phyloP scores from a whole-genome alignment of 768 basidiomycete species.

The Mycena olivaceomarginata region DNA sequence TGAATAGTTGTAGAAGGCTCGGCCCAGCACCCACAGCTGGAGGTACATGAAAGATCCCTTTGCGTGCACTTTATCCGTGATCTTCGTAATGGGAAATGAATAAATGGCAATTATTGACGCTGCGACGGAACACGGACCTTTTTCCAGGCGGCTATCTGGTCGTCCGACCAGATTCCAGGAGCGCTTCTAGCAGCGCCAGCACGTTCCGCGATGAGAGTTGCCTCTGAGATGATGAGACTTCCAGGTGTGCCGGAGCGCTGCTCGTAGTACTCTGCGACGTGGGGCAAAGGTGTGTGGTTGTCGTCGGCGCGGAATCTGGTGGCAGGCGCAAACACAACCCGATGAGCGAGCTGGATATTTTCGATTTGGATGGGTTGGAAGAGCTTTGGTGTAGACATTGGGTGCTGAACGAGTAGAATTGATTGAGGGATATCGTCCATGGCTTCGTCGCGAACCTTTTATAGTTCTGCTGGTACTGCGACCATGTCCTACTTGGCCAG shows the following conservation, averaged over 20 bases:
- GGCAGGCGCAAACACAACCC: neutral
- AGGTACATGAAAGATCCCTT: conserved; percentile 59
- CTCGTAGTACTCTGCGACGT: conserved; percentile 48
- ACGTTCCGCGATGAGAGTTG: conserved; percentile 54
- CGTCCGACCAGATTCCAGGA: conserved; percentile 64
- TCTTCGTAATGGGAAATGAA: conserved; percentile 10
- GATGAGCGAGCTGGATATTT: neutral
- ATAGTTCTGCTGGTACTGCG: no score
- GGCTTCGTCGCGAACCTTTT: no score
- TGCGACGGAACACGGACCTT: conserved; percentile 47
- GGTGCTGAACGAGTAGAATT: neutral
- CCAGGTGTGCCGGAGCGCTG: conserved; percentile 52
- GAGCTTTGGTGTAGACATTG: conserved; percentile 3
- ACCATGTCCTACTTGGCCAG: no score
- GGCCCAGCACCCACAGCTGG: conserved; percentile 71
- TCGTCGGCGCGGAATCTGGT: conserved; percentile 1
- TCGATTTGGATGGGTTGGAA: conserved; percentile 1
- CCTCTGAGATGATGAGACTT: conserved; percentile 62
- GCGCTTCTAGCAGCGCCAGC: conserved; percentile 57
- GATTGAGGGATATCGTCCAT: no score
- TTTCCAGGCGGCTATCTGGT: conserved; percentile 70
- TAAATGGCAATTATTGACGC: neutral
- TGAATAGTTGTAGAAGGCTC: conserved; percentile 47
- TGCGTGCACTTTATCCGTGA: conserved; percentile 43
- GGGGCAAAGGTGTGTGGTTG: neutral